Percentiles rank a stretch among this genome's conserved stretches.
phyloP scores from a whole-genome alignment of 805 yeast genomes.

The Metschnikowia santaceciliae region DNA sequence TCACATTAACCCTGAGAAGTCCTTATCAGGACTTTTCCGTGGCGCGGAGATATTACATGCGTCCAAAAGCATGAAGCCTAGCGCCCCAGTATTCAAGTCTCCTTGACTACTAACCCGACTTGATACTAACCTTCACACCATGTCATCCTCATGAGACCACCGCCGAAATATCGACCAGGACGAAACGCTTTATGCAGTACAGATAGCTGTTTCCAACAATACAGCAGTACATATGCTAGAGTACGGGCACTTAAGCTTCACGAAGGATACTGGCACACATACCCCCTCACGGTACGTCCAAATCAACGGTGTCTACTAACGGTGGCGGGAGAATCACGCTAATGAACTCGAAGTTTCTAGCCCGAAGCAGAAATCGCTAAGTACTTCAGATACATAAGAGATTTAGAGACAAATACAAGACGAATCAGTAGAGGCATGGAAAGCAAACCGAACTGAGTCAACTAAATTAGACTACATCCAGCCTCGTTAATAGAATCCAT shows the following conservation, averaged over 20 bases:
- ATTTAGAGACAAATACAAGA: neutral
- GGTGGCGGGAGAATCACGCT: conserved; percentile 40
- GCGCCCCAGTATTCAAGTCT: too few relatives aligned
- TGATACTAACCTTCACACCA: too few relatives aligned
- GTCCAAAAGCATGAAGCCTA: too few relatives aligned
- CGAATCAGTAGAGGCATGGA: neutral
- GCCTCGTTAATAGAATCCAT: too few relatives aligned
- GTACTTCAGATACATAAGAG: neutral
- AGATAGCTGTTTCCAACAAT: conserved; percentile 37
- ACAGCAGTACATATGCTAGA: conserved; percentile 20
- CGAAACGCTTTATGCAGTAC: conserved; percentile 41
- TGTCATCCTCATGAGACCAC: conserved; percentile 1
- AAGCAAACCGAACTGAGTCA: too few relatives aligned
- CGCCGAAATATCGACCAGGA: conserved; percentile 9
- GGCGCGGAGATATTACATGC: too few relatives aligned
- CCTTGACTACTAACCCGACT: too few relatives aligned
- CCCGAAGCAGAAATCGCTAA: conserved; percentile 45
- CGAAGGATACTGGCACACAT: conserved; percentile 7
- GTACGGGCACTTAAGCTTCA: conserved; percentile 35
- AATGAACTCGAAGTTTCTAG: conserved; percentile 58
- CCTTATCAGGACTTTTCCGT: too few relatives aligned
- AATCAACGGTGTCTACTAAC: neutral
- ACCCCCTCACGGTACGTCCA: neutral
- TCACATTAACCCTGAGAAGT: too few relatives aligned
- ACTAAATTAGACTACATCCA: too few relatives aligned